A percentile compares a stretch with the other conserved stretches of the same genome.
These are phyloP conservation scores for Hysterangium stoloniferum DNA, from an alignment of 768 basidiomycete genomes.

Conservation along the genomic window DNA sequence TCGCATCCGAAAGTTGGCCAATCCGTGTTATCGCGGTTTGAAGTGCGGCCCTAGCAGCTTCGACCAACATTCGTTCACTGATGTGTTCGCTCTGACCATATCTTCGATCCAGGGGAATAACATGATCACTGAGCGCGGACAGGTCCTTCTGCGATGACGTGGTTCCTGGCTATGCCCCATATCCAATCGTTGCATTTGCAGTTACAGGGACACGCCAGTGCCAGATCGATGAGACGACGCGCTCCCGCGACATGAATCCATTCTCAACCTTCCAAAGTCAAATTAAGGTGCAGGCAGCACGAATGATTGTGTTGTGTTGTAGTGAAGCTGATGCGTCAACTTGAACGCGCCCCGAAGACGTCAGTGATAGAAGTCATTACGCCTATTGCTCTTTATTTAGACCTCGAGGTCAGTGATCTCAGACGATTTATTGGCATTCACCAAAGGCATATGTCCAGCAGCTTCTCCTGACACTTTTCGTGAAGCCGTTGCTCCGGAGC, in stretches of 20 bases:
- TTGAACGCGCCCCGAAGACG: too few relatives aligned
- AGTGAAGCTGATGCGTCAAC: too few relatives aligned
- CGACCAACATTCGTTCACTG: not conserved
- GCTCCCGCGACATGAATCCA: slow-evolving; percentile 10
- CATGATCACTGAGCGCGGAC: not conserved
- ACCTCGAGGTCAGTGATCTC: too few relatives aligned
- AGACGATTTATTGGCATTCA: too few relatives aligned
- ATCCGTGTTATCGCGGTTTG: not conserved
- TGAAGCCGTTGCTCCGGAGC: too few relatives aligned
- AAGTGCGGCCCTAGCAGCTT: not conserved
- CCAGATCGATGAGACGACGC: slow-evolving; percentile 13
- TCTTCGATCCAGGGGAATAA: not conserved
- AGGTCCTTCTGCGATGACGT: not conserved
- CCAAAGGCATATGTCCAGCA: too few relatives aligned
- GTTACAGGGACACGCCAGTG: slow-evolving; percentile 11
- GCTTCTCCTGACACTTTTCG: too few relatives aligned
- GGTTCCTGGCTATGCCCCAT: too few relatives aligned
- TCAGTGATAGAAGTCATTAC: too few relatives aligned
- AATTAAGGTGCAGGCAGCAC: slow-evolving; percentile 11
- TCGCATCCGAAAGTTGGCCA: not conserved
- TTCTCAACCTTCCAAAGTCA: slow-evolving; percentile 12
- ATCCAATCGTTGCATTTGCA: too few relatives aligned
- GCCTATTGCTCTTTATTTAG: too few relatives aligned
- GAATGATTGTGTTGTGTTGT: too few relatives aligned
- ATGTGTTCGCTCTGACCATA: not conserved